Percentiles rank a stretch among this genome's conserved stretches.
These are phyloP conservation scores for Phragmites australis DNA, from an alignment of 176 grass and related monocot species.

Conservation along the genomic window DNA sequence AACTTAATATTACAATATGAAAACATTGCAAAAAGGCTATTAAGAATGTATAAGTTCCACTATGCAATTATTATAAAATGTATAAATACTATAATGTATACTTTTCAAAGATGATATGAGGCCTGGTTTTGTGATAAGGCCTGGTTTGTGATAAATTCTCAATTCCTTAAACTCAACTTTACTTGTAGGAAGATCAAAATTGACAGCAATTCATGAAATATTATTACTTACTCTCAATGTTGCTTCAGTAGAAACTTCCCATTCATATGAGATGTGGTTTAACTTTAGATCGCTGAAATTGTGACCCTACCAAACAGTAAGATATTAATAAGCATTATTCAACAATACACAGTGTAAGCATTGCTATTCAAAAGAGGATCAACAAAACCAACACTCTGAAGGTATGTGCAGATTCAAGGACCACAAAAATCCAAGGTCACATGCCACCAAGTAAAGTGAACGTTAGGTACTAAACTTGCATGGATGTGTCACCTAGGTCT, in stretches of 20 bases:
- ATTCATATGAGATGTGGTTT: slow-evolving; percentile 43
- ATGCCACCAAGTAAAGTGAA: not conserved
- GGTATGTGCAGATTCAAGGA: not conserved
- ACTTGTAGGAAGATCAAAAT: not conserved
- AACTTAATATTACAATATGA: too few species aligned
- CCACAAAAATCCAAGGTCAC: not conserved
- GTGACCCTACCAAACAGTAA: slow-evolving; percentile 24
- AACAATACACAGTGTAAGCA: not conserved
- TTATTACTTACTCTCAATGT: slow-evolving; percentile 31
- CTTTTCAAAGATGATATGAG: not conserved
- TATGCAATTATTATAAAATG: not conserved
- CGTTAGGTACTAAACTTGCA: not conserved
- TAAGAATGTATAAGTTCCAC: too few species aligned
- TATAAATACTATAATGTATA: not conserved
- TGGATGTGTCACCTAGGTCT: not conserved
- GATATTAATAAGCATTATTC: slow-evolving; percentile 3
- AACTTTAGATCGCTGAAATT: slow-evolving; percentile 6
- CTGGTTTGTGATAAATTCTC: not conserved
- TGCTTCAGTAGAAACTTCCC: slow-evolving; percentile 34
- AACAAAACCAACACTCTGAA: not conserved
- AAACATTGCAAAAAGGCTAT: too few species aligned
- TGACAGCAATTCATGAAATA: not conserved
- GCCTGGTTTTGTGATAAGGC: not conserved
- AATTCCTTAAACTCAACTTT: not conserved
- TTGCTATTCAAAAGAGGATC: not conserved